Evolutionary conservation across 2,329 filamentous ascomycete genomes (phyloP), one percentile per base, ranked within the genome.

Genomic region (Lecanicillium sp.): DNA sequence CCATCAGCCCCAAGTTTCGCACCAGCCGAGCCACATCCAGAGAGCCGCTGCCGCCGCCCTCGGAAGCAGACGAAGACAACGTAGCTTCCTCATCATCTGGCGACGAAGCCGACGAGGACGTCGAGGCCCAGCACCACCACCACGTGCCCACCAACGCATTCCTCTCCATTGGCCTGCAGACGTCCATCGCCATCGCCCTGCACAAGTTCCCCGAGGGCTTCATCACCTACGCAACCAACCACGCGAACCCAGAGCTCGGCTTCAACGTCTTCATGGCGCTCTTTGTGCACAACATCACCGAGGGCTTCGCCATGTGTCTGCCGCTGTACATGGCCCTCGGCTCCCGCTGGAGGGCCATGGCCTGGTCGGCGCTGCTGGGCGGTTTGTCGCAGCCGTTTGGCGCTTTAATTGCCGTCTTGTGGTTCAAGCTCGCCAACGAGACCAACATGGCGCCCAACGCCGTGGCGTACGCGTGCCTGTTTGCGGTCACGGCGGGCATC

Each of bases 221-320:
- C 57, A 82, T 98, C 50, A 97, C 90, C 1, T 98, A 94, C 58
- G 90, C 92, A 9, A 96, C 92, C 9, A 98, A 97, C 61, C 92
- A 98, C 57, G 90, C 88, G 11, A 97, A 89, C 57, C 89, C 92
- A 0, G 71, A 75, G 0, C 77, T 98, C 0, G 92, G 92, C 15
- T 79, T 95, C 60, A 84, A 86, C 37, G 87, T 98, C 39, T 98
- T 98, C 64, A 77, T 97, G 60, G 90, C 92, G 1, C 74, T 98
- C 7, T 95, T 95, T 56, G 90, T 98, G 43, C 92, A 98, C 71
- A 98, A 97, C 64, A 94, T 98, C 53, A 89, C 87, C 19, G 92
- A 98, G 65, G 92, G 92, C 2, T 97, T 97, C 57, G 87, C 89
- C 45, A 84, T 98, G 74, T 87, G 88, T 0, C 66, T 98, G 1